A percentile compares a stretch with the other conserved stretches of the same genome.
Evolutionary conservation across 2,329 filamentous ascomycete species (phyloP).

Genomic region (Xylariaceae sp.): DNA sequence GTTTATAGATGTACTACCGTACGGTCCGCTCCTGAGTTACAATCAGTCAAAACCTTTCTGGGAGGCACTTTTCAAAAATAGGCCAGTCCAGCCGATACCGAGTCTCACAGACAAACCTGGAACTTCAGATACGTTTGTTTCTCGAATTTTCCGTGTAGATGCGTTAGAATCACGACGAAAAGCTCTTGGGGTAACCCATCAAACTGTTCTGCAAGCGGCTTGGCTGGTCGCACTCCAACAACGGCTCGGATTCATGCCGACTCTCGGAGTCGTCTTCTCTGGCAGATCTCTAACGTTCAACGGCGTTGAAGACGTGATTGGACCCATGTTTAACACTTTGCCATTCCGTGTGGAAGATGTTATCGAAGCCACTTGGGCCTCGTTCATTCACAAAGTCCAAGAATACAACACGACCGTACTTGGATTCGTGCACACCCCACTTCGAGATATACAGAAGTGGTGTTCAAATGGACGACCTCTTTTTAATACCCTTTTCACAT

Average conservation of each 20-base stretch:
- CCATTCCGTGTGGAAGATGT: conserved; percentile 63
- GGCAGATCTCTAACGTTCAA: conserved; percentile 74
- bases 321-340: conserved; percentile 88
- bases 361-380: conserved; percentile 56
- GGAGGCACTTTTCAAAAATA: conserved; percentile 55
- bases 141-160: conserved; percentile 41
- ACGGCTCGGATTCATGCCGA: conserved; percentile 49
- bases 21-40: conserved; percentile 66
- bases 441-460: conserved; percentile 83
- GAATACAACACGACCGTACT: conserved; percentile 69
- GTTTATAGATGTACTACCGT: conserved; percentile 68
- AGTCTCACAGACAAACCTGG: conserved; percentile 10
- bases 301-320: conserved; percentile 67
- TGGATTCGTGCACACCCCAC: conserved; percentile 75
- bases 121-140: conserved; percentile 24
- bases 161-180: conserved; percentile 57
- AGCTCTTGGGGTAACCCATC: conserved; percentile 71
- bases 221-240: conserved; percentile 68
- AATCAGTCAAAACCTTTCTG: conserved; percentile 63
- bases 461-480: conserved; percentile 61
- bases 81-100: conserved; percentile 30
- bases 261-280: conserved; percentile 76
- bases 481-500: conserved; percentile 84
- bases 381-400: conserved; percentile 67
- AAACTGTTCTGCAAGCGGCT: conserved; percentile 74